Base-by-base conservation (phyloP, 1,284 basidiomycete genomes). In the Sparassis latifolia region DNA sequence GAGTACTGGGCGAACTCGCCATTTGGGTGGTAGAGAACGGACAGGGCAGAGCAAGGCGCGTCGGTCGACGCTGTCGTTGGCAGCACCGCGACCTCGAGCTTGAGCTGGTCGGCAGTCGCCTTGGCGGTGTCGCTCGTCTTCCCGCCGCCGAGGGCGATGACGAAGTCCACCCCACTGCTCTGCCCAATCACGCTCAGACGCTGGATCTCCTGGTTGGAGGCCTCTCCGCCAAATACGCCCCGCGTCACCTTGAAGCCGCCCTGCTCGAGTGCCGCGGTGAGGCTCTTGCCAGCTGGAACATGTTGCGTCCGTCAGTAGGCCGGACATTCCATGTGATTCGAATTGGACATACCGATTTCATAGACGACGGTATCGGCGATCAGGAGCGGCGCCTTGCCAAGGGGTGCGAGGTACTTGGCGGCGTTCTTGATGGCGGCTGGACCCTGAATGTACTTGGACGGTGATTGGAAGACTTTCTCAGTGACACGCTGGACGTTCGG, bases 371-470 rank as follows among this genome's bases (percentile, higher is more conserved):
- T 56, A 56, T 68, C 66, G 42, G 60, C 61, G 31, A 63, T 55
- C 30, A 68, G 48, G 3, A 68, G 54, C 1, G 66, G 65, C 0
- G 60, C 49, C 5, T 59, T 60, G 33, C 66, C 66, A 29, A 68
- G 54, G 10, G 55, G 45, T 10, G 55, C 53, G 10, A 68, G 62
- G 52, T 68, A 68, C 43, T 58, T 58, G 2, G 62, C 60, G 3
- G 66, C 66, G 42, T 68, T 65, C 29, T 66, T 61, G 55, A 68
- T 66, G 39, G 66, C 66, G 41, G 63, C 59, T 3, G 66, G 66
- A 5, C 66, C 66, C 52, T 68, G 66, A 42, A 68, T 67, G 60
- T 68, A 68, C 54, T 68, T 68, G 10, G 64, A 66, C n/a, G 66
- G 66, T 9, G 66, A 68, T 55, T 67, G 66, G 59, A 68, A 68